A percentile compares a stretch with the other conserved stretches of the same genome.
These are phyloP conservation scores for Scheffersomyces stambukii DNA, from an alignment of 1,139 yeast genomes.

Conservation along the genomic window DNA sequence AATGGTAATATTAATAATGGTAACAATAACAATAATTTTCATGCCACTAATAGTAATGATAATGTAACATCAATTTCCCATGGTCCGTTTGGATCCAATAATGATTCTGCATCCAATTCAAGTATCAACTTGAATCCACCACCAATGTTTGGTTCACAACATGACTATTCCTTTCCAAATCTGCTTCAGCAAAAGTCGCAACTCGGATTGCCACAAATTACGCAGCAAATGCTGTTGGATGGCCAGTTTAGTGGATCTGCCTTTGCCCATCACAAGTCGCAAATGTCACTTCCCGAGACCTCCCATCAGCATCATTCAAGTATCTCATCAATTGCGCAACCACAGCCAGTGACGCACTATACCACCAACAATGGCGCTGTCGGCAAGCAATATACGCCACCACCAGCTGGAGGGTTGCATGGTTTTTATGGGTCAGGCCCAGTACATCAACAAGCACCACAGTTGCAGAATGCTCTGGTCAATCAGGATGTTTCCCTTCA, in stretches of 20 bases:
- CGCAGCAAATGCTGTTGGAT: no score
- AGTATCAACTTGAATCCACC: conserved; percentile 5
- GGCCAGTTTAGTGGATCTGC: no score
- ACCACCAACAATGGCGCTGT: conserved; percentile 6
- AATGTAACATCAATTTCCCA: conserved; percentile 7
- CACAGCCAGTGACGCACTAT: conserved; percentile 7
- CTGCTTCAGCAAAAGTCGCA: conserved; percentile 6
- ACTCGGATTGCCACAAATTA: no score
- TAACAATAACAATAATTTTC: conserved; percentile 5
- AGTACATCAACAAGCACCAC: conserved; percentile 3
- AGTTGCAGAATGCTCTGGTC: conserved; percentile 3
- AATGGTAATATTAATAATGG: conserved; percentile 4
- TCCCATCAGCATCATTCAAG: conserved; percentile 8
- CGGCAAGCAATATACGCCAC: conserved; percentile 7
- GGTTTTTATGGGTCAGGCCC: no score
- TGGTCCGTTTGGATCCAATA: conserved; percentile 4
- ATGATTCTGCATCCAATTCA: conserved; percentile 7
- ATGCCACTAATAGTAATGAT: conserved; percentile 7
- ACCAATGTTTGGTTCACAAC: conserved; percentile 3
- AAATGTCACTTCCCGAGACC: conserved; percentile 3
- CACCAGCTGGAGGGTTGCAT: conserved; percentile 3
- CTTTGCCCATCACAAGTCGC: conserved; percentile 4
- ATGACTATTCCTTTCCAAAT: conserved; percentile 3
- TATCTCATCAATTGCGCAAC: conserved; percentile 6
- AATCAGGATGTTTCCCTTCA: conserved; percentile 4